Evolutionary conservation across 2,329 filamentous ascomycete species (phyloP).

Genomic region (Trichoderma endophyticum): DNA sequence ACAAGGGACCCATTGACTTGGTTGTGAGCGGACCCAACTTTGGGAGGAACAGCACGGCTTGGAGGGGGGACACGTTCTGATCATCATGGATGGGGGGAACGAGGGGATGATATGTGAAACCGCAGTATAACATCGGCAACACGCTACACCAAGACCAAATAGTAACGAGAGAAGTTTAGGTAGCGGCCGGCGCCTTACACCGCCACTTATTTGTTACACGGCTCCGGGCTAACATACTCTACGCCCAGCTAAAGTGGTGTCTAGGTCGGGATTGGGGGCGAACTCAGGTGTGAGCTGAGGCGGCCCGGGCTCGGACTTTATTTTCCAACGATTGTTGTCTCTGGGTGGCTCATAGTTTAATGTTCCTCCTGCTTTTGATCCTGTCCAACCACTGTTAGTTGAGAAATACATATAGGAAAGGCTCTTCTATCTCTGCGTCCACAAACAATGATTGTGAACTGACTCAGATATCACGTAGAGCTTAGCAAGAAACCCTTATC

Average conservation of each 20-base stretch:
- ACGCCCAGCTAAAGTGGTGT: background rate
- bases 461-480: background rate
- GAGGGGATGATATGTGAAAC: background rate
- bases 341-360: background rate
- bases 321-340: background rate
- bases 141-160: background rate
- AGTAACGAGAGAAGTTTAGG: background rate
- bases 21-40: slow-evolving; percentile 81
- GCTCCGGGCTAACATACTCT: background rate
- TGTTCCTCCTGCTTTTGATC: background rate
- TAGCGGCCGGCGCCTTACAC: background rate
- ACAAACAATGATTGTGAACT: background rate
- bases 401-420: background rate
- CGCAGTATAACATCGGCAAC: background rate
- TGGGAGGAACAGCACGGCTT: slow-evolving; percentile 71
- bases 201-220: background rate
- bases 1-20: slow-evolving; percentile 69
- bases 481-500: background rate
- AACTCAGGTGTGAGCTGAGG: background rate
- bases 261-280: background rate
- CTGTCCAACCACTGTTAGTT: background rate
- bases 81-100: background rate
- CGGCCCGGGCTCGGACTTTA: background rate
- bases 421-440: background rate
- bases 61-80: background rate